These are phyloP conservation scores for Phytophthora hibernalis DNA, from an alignment of 352 stramenopile genomes.

Conservation along the genomic window DNA sequence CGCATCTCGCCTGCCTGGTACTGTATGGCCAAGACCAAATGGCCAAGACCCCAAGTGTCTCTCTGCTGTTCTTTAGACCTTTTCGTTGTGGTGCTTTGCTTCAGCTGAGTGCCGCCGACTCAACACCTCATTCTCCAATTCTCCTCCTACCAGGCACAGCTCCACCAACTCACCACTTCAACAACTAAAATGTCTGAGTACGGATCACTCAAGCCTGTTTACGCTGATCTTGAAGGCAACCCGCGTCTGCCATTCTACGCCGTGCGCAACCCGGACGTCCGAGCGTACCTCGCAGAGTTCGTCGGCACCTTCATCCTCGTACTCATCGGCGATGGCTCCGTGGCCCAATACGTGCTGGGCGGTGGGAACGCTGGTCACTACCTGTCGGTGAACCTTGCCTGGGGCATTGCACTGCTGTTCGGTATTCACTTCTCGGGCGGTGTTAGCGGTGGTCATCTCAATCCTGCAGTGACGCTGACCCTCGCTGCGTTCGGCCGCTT, in stretches of 20 bases:
- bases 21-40: too few relatives aligned
- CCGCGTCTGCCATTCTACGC: conserved; percentile 37
- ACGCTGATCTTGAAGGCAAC: conserved; percentile 43
- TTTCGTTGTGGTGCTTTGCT: conserved; percentile 13
- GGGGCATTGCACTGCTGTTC: conserved; percentile 69
- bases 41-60: conserved; percentile 20
- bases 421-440: conserved; percentile 63
- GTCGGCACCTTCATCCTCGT: conserved; percentile 73
- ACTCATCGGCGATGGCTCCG: conserved; percentile 63
- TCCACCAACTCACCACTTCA: conserved; percentile 12
- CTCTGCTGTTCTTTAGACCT: conserved; percentile 12
- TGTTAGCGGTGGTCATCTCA: conserved; percentile 68
- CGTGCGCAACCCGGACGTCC: conserved; percentile 45
- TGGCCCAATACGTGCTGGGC: conserved; percentile 64
- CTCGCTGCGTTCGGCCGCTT: conserved; percentile 62
- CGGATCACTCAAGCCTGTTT: conserved; percentile 41
- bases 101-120: conserved; percentile 5
- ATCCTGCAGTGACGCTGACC: conserved; percentile 65
- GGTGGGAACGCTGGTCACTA: conserved; percentile 57
- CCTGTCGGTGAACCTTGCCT: conserved; percentile 58
- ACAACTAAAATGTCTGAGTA: conserved; percentile 50
- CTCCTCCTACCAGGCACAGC: conserved; percentile 5
- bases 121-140: conserved; percentile 31
- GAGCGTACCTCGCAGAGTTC: conserved; percentile 69
- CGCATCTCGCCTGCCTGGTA: too few relatives aligned